Conservation (phyloP, 2,329 filamentous ascomycete genomes). For the Scleromitrula shiraiana region DNA sequence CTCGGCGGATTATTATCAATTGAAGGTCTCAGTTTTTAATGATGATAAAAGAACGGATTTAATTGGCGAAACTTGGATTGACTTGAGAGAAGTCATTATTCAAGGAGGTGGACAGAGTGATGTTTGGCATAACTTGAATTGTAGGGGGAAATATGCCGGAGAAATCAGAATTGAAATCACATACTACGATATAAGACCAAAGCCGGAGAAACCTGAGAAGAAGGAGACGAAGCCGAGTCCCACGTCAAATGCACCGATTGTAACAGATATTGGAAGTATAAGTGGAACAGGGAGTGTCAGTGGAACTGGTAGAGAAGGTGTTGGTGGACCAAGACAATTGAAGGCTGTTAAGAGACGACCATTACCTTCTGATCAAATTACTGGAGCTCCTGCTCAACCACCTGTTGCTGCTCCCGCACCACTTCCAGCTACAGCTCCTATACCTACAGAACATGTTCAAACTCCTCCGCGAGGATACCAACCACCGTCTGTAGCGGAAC, state of each 20-base stretch:
- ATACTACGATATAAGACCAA: conserved; percentile 84
- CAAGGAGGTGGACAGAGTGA: conserved; percentile 89
- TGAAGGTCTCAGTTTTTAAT: conserved; percentile 95
- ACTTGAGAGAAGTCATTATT: conserved; percentile 71
- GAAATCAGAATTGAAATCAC: conserved; percentile 94
- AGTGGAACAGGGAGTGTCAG: conserved; percentile 1
- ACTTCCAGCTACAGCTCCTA: conserved; percentile 37
- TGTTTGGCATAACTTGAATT: conserved; percentile 81
- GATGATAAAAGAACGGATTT: conserved; percentile 97
- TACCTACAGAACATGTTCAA: conserved; percentile 36
- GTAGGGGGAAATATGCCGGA: conserved; percentile 89
- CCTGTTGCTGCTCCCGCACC: conserved; percentile 36
- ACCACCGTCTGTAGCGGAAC: conserved; percentile 19
- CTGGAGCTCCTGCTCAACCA: conserved; percentile 34
- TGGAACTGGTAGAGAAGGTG: conserved; percentile 25
- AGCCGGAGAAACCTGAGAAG: conserved; percentile 63
- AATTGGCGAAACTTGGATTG: conserved; percentile 90
- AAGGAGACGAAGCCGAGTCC: conserved; percentile 18
- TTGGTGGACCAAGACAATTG: conserved; percentile 38
- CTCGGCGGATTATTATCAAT: conserved; percentile 88
- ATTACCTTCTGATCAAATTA: conserved; percentile 65
- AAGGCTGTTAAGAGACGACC: conserved; percentile 71
- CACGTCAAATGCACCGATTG: conserved; percentile 31
- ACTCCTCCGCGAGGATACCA: conserved; percentile 41
- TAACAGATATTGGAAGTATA: conserved; percentile 3